Base-by-base conservation (phyloP, 352 stramenopile species). In the Hyaloperonospora arabidopsidis region DNA sequence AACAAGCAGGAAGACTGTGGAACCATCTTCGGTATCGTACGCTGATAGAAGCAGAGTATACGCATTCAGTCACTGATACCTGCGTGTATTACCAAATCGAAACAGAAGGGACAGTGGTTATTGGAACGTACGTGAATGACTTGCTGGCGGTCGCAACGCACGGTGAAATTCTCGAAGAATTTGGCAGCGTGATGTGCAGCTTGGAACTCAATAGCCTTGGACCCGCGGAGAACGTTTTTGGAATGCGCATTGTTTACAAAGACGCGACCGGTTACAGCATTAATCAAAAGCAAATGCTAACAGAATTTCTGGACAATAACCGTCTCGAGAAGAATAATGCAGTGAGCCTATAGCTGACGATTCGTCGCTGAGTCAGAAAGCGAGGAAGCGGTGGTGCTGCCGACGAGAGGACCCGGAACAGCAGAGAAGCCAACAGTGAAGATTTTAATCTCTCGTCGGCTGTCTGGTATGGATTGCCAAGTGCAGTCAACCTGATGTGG, bases 151-250 rank as follows among this genome's bases (percentile, higher is more conserved):
- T 19, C 14, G 43, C 43, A 1, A 49, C 43, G 2, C 28, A 10
- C n/a, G 43, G 34, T 5, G 19, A 49, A 34, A 17, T 35, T 22
- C 11, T 49, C 4, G 2, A 10, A 3, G 43, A 49, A 7, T 34
- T 49, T 19, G 43, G 32, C 21, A 11, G 17, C 19, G 7, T 19
- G 4, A 49, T 35, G 43, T 5, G 1, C 5, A 5, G 11, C 0
- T 35, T 49, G 43, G 21, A 49, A 49, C 19, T 49, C 21, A 49
- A 49, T 6, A 8, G 25, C 25, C 21, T 49, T 2, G 21, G 43
- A 5, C 5, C 32, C 2, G 43, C 21, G 3, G 43, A 49, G 5
- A 49, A 49, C 11, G 32, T 49, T 19, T 12, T 49, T 13, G 43
- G 43, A 21, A 49, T 49, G 43, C 28, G 43, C 4, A 49, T 35